These are phyloP conservation scores for Lactarius akahatsu DNA, from an alignment of 768 basidiomycete species.

Conservation along the genomic window DNA sequence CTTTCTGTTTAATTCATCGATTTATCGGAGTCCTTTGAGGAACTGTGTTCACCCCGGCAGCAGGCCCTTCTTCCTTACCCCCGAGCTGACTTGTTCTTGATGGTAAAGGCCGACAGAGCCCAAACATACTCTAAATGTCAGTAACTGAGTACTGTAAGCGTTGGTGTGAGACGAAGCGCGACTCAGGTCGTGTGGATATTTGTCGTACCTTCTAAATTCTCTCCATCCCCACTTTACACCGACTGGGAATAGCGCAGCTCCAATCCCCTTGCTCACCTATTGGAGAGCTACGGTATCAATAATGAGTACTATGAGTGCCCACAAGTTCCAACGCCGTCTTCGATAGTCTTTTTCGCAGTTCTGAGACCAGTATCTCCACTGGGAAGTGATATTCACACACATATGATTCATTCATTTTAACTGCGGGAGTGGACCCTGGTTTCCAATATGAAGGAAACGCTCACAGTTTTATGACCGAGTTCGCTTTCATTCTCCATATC, in stretches of 20 bases:
- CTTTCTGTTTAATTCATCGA: neutral
- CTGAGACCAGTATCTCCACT: neutral
- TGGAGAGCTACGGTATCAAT: neutral
- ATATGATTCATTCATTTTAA: neutral
- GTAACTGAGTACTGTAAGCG: neutral
- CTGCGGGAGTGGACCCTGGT: neutral
- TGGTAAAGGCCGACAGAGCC: neutral
- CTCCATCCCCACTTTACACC: neutral
- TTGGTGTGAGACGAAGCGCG: neutral
- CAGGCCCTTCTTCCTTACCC: neutral
- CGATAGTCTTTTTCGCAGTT: neutral
- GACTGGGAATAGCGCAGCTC: neutral
- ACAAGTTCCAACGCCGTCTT: neutral
- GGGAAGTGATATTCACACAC: slow-evolving; percentile 3
- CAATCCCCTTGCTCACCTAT: neutral
- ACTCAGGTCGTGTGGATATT: neutral
- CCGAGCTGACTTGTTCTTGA: neutral
- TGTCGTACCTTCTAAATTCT: neutral
- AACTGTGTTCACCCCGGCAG: too few relatives aligned
- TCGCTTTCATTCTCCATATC: neutral
- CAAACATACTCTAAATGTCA: neutral
- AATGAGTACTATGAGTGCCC: neutral
- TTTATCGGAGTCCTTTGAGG: neutral
- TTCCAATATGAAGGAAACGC: neutral
- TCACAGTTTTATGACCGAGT: slow-evolving; percentile 4